Percentiles rank a stretch among this genome's conserved stretches.
Conservation (phyloP, 164 flowering plant species). For the Liquidambar formosana region DNA sequence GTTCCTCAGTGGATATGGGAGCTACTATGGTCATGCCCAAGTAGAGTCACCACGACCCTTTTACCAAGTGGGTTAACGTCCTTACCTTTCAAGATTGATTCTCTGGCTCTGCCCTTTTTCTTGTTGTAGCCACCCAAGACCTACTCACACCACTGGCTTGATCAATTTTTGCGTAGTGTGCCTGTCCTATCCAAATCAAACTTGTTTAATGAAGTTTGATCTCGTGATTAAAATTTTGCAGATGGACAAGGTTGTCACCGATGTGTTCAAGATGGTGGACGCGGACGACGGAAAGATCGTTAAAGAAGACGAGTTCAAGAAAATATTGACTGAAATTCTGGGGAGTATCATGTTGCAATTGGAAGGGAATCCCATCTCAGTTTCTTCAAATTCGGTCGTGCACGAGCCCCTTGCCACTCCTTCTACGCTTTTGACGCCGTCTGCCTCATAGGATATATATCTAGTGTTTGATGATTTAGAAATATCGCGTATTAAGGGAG, state of each 20-base stretch:
- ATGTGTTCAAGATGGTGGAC: conserved; percentile 53
- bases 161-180: too few species aligned
- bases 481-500: not conserved
- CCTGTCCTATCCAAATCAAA: too few species aligned
- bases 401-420: conserved; percentile 75
- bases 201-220: not conserved
- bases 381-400: conserved; percentile 76
- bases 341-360: conserved; percentile 84
- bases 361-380: conserved; percentile 68
- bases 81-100: too few species aligned
- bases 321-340: conserved; percentile 59
- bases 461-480: not conserved
- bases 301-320: conserved; percentile 83
- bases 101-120: too few species aligned
- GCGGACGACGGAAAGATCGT: conserved; percentile 71
- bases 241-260: conserved; percentile 66
- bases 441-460: conserved; percentile 5
- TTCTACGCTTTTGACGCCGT: conserved; percentile 45
- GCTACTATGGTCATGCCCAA: too few species aligned
- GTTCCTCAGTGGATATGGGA: too few species aligned
- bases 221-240: conserved; percentile 24
- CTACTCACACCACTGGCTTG: too few species aligned
- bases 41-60: too few species aligned
- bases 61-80: too few species aligned
- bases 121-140: too few species aligned